Evolutionary conservation across 2,329 filamentous ascomycete genomes (phyloP), one percentile per base, ranked within the genome.

Genomic region (Polytolypa hystricis): DNA sequence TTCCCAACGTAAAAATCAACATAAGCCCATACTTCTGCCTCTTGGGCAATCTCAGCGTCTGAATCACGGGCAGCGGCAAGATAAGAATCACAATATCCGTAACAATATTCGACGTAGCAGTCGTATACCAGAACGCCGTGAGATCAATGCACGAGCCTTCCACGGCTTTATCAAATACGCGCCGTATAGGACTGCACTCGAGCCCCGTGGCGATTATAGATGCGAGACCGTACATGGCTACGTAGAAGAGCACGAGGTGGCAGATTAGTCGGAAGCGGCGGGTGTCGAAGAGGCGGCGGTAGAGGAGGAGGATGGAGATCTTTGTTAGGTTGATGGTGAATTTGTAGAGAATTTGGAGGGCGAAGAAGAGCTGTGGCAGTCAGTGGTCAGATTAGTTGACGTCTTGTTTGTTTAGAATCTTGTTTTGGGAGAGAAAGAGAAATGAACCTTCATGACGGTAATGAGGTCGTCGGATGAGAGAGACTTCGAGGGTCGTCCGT

Each of bases 271-370:
- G 59, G 44, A 73, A 73, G 51, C 57, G 64, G 30, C 40, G 18
- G 17, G 39, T 55, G 15, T 66, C 55, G 40, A 74, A 74, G 31
- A 73, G 70, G 17, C 69, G 66, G 15, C 70, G 65, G 45, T 73
- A 75, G 12, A 74, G 60, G 3, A 71, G 53, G 5, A 73, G 50
- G 35, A 73, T 69, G 2, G 70, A 72, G 2, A 63, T 52, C 44
- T 74, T 74, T 2, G 67, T 71, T 20, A 71, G 52, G 47, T 69
- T 70, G 40, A 73, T 66, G 28, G 66, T 66, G 42, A 70, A 51
- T 45, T 73, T 73, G 53, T 74, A 74, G 40, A 69, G 66, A 35
- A 69, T 63, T 44, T 73, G 69, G 2, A 66, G 61, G 17, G 69
- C 49, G 42, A 66, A 72, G 48, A 71, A 73, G 14, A 64, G 49